Evolutionary conservation across 345 rosid species (phyloP).

Genomic region (Brassica juncea): DNA sequence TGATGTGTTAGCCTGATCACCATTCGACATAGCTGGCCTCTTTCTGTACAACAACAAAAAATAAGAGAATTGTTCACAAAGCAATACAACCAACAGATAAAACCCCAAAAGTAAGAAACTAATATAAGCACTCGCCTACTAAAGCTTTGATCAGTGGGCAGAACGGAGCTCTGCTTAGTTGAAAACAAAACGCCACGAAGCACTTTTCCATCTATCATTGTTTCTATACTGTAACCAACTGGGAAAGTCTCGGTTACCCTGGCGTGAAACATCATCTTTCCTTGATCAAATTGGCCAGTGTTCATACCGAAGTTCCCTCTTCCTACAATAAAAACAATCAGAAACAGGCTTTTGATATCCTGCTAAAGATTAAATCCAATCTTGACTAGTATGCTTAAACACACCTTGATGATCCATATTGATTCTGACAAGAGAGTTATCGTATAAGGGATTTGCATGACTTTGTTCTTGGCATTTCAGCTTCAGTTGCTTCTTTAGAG

Average conservation of each 20-base stretch:
- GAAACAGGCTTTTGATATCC: conserved; percentile 13
- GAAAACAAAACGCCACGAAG: conserved; percentile 82
- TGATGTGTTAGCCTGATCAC: conserved; percentile 33
- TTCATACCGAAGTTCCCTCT: conserved; percentile 47
- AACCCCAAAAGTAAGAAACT: neutral
- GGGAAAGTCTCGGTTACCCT: conserved; percentile 70
- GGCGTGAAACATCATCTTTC: conserved; percentile 82
- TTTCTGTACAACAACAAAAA: conserved; percentile 18
- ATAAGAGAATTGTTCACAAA: conserved; percentile 5
- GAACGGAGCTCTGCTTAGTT: conserved; percentile 53
- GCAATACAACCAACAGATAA: conserved; percentile 4
- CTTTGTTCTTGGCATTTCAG: conserved; percentile 85
- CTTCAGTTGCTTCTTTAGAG: conserved; percentile 66
- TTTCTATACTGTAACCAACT: conserved; percentile 80
- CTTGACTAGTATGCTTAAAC: conserved; percentile 39
- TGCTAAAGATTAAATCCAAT: conserved; percentile 1
- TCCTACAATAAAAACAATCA: conserved; percentile 49
- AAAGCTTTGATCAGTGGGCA: conserved; percentile 25
- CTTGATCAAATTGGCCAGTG: conserved; percentile 49
- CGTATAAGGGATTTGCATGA: conserved; percentile 46
- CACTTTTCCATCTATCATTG: conserved; percentile 82
- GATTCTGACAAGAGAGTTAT: conserved; percentile 55
- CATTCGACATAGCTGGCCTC: conserved; percentile 33
- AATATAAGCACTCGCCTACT: conserved; percentile 26
- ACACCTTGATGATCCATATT: conserved; percentile 49